These are phyloP conservation scores for Dichotomopilus funicola DNA, from an alignment of 2,329 filamentous ascomycete species.

Conservation along the genomic window DNA sequence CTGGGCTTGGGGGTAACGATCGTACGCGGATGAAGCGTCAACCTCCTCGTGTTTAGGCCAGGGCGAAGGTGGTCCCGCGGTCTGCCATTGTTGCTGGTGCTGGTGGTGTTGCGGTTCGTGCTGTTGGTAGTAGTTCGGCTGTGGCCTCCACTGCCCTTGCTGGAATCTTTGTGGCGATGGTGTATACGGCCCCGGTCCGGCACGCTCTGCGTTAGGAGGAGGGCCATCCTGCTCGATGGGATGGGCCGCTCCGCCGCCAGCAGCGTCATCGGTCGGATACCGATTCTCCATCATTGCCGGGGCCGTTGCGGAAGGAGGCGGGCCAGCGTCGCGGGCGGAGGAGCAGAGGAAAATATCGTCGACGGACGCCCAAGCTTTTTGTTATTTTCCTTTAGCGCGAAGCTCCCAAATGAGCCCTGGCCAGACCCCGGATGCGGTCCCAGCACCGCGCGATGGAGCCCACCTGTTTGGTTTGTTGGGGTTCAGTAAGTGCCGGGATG, in stretches of 20 bases:
- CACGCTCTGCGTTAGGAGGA: constrained; percentile 20
- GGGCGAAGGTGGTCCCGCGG: constrained; percentile 15
- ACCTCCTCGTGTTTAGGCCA: constrained; percentile 27
- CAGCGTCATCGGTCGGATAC: constrained; percentile 12
- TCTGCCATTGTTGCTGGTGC: constrained; percentile 15
- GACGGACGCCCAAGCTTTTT: constrained; percentile 17
- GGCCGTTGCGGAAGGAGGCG: constrained; percentile 12
- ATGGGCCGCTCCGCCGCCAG: constrained; percentile 12
- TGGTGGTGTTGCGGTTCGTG: constrained; percentile 9
- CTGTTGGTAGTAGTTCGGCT: no score
- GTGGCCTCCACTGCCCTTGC: no score
- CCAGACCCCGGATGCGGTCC: constrained; percentile 13
- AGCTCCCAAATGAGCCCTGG: constrained; percentile 14
- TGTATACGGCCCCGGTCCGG: constrained; percentile 23
- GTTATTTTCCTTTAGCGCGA: constrained; percentile 16
- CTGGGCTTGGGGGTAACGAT: constrained; percentile 4
- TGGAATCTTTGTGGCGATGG: constrained; percentile 10
- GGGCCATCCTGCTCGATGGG: constrained; percentile 1
- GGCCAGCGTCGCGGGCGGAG: constrained; percentile 14
- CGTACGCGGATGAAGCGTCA: constrained; percentile 19
- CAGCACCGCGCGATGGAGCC: constrained; percentile 16
- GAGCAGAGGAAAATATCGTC: constrained; percentile 15
- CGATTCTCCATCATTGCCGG: constrained; percentile 11
- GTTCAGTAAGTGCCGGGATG: constrained; percentile 11
- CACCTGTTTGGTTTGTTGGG: constrained; percentile 12